phyloP scores from a whole-genome alignment of 129 eudicot species.

The Pittosporum tobira region DNA sequence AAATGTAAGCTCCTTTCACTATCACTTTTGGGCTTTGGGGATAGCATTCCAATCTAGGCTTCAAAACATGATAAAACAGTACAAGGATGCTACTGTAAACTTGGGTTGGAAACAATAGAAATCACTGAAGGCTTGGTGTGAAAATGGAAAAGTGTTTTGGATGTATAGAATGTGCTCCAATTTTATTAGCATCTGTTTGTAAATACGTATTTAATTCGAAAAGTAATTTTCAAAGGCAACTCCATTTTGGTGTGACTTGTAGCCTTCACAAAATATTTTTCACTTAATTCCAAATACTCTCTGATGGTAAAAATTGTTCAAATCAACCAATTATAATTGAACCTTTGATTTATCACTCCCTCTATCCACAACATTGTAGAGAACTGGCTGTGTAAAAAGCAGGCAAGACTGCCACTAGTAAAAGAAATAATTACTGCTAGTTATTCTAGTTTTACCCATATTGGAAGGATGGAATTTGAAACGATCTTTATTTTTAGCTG shows the following conservation, averaged over 20 bases:
- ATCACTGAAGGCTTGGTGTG: too few relatives aligned
- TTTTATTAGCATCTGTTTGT: background rate
- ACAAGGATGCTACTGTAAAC: background rate
- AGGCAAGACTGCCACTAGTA: background rate
- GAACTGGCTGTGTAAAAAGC: too few relatives aligned
- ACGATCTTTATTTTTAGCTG: background rate
- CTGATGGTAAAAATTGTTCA: too few relatives aligned
- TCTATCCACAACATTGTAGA: too few relatives aligned
- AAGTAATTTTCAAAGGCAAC: background rate
- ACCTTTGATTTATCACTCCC: too few relatives aligned
- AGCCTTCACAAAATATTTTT: too few relatives aligned
- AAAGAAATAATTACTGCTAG: background rate
- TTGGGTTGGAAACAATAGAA: too few relatives aligned
- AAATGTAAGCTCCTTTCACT: conserved; percentile 39
- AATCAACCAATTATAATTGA: too few relatives aligned
- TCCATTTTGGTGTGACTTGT: background rate
- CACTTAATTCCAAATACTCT: too few relatives aligned
- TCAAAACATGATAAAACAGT: background rate
- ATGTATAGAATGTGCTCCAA: background rate
- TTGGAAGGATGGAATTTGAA: background rate
- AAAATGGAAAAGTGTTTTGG: too few relatives aligned
- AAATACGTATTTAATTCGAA: too few relatives aligned
- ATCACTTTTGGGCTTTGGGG: conserved; percentile 1
- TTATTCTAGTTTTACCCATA: background rate
- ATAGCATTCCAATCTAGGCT: background rate